Evolutionary conservation across 345 rosid genomes (phyloP).

Genomic region (Brassica napus): Da-Ae NC_063452.1:61337001-61337500

Average conservation of each 20-base stretch:
- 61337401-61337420: too few relatives aligned
- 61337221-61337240: background rate
- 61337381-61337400: conserved; percentile 78
- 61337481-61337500: conserved; percentile 48
- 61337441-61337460: conserved; percentile 5
- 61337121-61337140: background rate
- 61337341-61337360: conserved; percentile 52
- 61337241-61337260: background rate
- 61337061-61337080: background rate
- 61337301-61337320: conserved; percentile 65
- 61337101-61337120: background rate
- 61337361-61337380: conserved; percentile 62
- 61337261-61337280: conserved; percentile 83
- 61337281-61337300: conserved; percentile 59
- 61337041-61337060: conserved; percentile 13
- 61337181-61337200: conserved; percentile 15
- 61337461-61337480: background rate
- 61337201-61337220: conserved; percentile 8
- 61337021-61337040: conserved; percentile 33
- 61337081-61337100: background rate
- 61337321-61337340: conserved; percentile 62
- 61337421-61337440: background rate
- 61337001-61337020: background rate
- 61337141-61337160: background rate
- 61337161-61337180: background rate